Base-by-base conservation (phyloP, 441 rosid species). In the Arabidopsis hybrid region DNA sequence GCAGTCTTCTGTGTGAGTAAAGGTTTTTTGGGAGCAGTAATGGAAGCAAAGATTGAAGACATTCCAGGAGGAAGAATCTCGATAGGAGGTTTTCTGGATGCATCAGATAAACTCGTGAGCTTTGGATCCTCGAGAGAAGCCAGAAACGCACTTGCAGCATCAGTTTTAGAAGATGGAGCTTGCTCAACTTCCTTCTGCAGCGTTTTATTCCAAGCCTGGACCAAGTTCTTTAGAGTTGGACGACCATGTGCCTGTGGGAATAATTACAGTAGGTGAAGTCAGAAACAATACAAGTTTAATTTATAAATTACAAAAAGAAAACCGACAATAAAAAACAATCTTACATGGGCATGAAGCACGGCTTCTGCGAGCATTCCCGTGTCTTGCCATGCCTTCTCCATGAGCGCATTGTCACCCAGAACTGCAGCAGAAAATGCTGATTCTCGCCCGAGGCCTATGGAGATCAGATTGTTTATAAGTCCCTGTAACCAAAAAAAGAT, bases 311-410 rank as follows among this genome's bases (percentile, higher is more conserved):
- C 61, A 29, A 45, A 73, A 52, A 35, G 9, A 8, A 16, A 59
- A 18, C 2, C 29, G 29, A 26, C 29, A 26, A 56, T 47, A 49
- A 40, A 3, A 21, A 29, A 18, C 42, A 70, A 75, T 60, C 79
- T 64, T 93, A 95, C 98, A 56, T 95, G 98, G 16, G 98, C 96
- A 78, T 95, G 99, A 81, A 95, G 95, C 40, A 93, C 99, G 39
- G 98, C 89, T 86, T 95, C 99, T 8, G 98, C 92, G 38, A 90
- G 96, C 99, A 95, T 95, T 77, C 99, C 99, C 0, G 98, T 93
- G 69, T 95, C 99, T 85, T 90, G 95, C 99, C 99, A 95, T 35
- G 97, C 95, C 83, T 88, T 93, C 80, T 93, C 99, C 99, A 95
- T 91, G 75, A 95, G 94, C 59, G 90, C 95, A 80, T 93, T 93